Percentiles rank a stretch among this genome's conserved stretches.
These are phyloP conservation scores for Mortierella sp. DNA, from an alignment of 371 early-diverging fungal genomes.

Conservation along the genomic window DNA sequence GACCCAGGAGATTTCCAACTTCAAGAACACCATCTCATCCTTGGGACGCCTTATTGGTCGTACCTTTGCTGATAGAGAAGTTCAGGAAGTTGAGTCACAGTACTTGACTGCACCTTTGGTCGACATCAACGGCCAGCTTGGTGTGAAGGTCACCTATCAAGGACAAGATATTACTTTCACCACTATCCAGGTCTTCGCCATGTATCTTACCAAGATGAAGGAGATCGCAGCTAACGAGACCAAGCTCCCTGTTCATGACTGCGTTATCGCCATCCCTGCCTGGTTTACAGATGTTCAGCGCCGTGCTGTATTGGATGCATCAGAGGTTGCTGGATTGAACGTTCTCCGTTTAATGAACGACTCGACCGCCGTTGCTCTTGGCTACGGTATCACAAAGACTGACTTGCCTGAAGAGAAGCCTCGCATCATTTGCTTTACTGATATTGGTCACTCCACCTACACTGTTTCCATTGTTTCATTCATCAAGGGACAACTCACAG, in stretches of 20 bases:
- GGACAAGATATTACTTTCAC: conserved; percentile 85
- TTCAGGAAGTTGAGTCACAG: conserved; percentile 85
- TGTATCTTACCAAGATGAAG: conserved; percentile 94
- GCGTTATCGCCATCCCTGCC: conserved; percentile 94
- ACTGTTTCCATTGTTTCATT: conserved; percentile 92
- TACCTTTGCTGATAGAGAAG: conserved; percentile 89
- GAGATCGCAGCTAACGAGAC: conserved; percentile 90
- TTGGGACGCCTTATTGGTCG: conserved; percentile 98
- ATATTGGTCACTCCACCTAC: conserved; percentile 94
- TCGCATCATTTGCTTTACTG: conserved; percentile 93
- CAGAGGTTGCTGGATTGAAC: conserved; percentile 94
- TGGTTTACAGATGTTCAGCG: conserved; percentile 97
- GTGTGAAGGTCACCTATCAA: conserved; percentile 87
- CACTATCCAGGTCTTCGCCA: conserved; percentile 90
- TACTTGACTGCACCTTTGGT: conserved; percentile 85
- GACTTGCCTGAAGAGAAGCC: conserved; percentile 97
- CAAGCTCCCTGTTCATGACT: conserved; percentile 89
- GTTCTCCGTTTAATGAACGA: conserved; percentile 94
- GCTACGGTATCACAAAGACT: conserved; percentile 97
- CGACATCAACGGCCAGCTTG: conserved; percentile 88
- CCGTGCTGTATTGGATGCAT: conserved; percentile 89
- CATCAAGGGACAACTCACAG: conserved; percentile 94
- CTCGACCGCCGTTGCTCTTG: conserved; percentile 92
- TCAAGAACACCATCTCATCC: conserved; percentile 94
- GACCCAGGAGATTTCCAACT: conserved; percentile 95